These are phyloP conservation scores for Epichloe coenophiala DNA, from an alignment of 2,329 filamentous ascomycete genomes.

Conservation along the genomic window DNA sequence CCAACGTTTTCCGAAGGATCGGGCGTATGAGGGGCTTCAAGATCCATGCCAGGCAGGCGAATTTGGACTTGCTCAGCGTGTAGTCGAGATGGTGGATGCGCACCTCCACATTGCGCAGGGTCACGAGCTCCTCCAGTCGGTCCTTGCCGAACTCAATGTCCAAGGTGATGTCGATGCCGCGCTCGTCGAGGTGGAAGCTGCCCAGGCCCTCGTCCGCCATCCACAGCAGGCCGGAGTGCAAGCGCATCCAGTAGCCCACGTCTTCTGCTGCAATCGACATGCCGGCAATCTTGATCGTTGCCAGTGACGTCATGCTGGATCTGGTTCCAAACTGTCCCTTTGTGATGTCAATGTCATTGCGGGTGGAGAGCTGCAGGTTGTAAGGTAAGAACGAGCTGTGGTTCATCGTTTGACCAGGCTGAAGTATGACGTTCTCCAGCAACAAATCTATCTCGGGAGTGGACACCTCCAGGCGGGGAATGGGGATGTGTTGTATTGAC, in stretches of 20 bases:
- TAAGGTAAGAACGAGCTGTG: conserved; percentile 81
- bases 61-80: conserved; percentile 57
- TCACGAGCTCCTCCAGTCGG: conserved; percentile 66
- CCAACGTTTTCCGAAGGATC: conserved; percentile 64
- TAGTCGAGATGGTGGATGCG: conserved; percentile 81
- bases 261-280: conserved; percentile 76
- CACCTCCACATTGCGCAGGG: conserved; percentile 62
- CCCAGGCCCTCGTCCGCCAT: conserved; percentile 75
- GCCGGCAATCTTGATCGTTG: conserved; percentile 69
- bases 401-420: conserved; percentile 76
- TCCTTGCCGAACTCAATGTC: conserved; percentile 75
- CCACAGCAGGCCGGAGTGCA: conserved; percentile 61
- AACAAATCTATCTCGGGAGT: conserved; percentile 74
- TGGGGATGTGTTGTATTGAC: conserved; percentile 73
- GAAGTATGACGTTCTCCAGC: conserved; percentile 79
- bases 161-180: conserved; percentile 74
- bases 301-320: conserved; percentile 51
- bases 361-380: conserved; percentile 65
- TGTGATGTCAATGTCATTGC: conserved; percentile 74
- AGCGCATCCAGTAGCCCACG: conserved; percentile 76
- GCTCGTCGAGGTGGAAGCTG: conserved; percentile 72
- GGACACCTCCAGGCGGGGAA: conserved; percentile 78
- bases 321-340: conserved; percentile 55
- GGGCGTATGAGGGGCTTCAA: conserved; percentile 75
- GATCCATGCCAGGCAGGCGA: conserved; percentile 67